Evolutionary conservation across 2,329 filamentous ascomycete species (phyloP).

Genomic region (Trichophyton benhamiae): DNA sequence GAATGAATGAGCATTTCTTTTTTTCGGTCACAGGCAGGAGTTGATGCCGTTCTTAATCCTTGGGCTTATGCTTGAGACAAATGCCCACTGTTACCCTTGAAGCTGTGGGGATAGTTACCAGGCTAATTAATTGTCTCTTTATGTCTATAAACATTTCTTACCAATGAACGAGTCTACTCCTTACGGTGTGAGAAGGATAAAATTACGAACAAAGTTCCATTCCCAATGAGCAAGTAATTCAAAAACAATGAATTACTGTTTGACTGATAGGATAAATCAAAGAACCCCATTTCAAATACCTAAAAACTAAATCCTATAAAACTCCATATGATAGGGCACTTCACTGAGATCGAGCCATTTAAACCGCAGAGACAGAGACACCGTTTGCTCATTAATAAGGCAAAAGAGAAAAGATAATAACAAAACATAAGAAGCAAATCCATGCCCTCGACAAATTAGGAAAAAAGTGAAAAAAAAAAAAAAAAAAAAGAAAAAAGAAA

Average conservation of each 20-base stretch:
- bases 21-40: background rate
- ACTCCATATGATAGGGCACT: background rate
- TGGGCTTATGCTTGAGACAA: background rate
- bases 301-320: background rate
- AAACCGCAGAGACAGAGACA: background rate
- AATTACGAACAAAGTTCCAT: too few relatives aligned
- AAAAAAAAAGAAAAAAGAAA: background rate
- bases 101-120: background rate
- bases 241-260: background rate
- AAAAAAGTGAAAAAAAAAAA: background rate
- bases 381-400: constrained; percentile 1
- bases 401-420: background rate
- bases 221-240: too few relatives aligned
- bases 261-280: background rate
- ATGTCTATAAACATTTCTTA: background rate
- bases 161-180: too few relatives aligned
- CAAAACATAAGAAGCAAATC: background rate
- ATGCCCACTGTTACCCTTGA: background rate
- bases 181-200: too few relatives aligned
- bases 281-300: background rate
- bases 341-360: background rate
- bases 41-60: background rate
- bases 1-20: background rate
- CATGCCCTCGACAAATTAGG: background rate
- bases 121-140: background rate